phyloP scores from a whole-genome alignment of 805 yeast species.

The Barnettozyma sp. region DNA sequence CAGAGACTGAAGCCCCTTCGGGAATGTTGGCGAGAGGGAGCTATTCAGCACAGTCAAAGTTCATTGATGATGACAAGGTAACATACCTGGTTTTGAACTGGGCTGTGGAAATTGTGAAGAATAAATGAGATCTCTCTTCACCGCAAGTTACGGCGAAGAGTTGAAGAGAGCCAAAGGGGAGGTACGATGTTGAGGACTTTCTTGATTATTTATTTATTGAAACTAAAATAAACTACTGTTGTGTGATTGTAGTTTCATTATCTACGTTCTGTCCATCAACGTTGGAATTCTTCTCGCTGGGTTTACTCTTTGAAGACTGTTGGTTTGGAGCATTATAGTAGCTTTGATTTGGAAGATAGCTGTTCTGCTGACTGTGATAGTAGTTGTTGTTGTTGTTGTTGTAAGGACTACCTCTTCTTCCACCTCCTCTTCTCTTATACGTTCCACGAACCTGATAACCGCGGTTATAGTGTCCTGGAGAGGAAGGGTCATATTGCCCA shows the following conservation, averaged over 20 bases:
- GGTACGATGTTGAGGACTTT: neutral
- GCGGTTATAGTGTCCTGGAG: slow-evolving; percentile 8
- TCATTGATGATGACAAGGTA: slow-evolving; percentile 78
- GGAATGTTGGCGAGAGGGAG: slow-evolving; percentile 85
- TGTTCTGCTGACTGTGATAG: neutral
- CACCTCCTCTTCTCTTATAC: slow-evolving; percentile 2
- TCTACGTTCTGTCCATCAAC: no score
- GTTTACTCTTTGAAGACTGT: neutral
- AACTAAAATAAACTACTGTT: no score
- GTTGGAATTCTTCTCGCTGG: neutral
- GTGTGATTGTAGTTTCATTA: no score
- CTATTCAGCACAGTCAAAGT: slow-evolving; percentile 74
- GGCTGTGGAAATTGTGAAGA: slow-evolving; percentile 77
- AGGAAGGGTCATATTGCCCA: slow-evolving; percentile 8
- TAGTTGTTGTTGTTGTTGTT: neutral
- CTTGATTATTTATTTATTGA: neutral
- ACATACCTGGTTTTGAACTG: slow-evolving; percentile 73
- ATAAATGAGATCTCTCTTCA: slow-evolving; percentile 19
- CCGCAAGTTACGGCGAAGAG: no score
- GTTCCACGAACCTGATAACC: slow-evolving; percentile 11
- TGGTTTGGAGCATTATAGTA: no score
- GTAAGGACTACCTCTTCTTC: slow-evolving; percentile 1
- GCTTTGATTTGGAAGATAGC: neutral
- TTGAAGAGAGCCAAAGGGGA: neutral
- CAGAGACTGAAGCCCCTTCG: slow-evolving; percentile 82